Evolutionary conservation across 2,329 filamentous ascomycete species (phyloP).

Genomic region (Shiraia bambusicola): DNA sequence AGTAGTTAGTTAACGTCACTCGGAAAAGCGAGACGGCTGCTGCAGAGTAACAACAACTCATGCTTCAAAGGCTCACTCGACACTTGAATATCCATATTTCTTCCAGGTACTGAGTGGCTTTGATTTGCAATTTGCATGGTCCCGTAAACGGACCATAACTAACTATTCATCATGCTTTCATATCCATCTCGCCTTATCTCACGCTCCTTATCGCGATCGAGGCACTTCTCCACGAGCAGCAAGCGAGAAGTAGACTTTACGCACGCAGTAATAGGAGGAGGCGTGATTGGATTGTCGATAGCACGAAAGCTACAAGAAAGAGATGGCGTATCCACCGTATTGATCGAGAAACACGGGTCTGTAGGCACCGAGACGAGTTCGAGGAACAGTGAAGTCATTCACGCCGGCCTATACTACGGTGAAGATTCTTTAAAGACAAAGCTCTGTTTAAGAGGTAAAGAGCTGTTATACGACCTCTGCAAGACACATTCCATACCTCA

Average conservation of each 20-base stretch:
- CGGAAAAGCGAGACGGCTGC: slow-evolving; percentile 6
- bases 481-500: slow-evolving; percentile 65
- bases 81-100: not conserved
- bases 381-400: slow-evolving; percentile 93
- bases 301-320: slow-evolving; percentile 69
- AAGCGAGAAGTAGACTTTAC: slow-evolving; percentile 59
- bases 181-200: slow-evolving; percentile 6
- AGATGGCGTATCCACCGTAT: slow-evolving; percentile 65
- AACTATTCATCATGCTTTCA: slow-evolving; percentile 13
- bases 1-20: no score
- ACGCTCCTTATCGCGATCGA: slow-evolving; percentile 1
- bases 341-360: slow-evolving; percentile 76
- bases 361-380: slow-evolving; percentile 85
- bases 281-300: slow-evolving; percentile 77
- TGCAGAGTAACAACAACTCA: slow-evolving; percentile 2
- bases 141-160: not conserved
- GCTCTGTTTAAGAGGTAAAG: slow-evolving; percentile 76
- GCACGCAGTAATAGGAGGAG: slow-evolving; percentile 67
- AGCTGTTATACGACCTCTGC: slow-evolving; percentile 80
- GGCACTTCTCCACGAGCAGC: slow-evolving; percentile 30
- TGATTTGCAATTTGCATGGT: not conserved
- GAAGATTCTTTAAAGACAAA: slow-evolving; percentile 72
- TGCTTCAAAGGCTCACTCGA: not conserved
- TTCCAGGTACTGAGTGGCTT: not conserved
- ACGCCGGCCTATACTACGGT: slow-evolving; percentile 92